Conservation (phyloP, 208 protist species). For the Trypanosoma lewisi region DNA sequence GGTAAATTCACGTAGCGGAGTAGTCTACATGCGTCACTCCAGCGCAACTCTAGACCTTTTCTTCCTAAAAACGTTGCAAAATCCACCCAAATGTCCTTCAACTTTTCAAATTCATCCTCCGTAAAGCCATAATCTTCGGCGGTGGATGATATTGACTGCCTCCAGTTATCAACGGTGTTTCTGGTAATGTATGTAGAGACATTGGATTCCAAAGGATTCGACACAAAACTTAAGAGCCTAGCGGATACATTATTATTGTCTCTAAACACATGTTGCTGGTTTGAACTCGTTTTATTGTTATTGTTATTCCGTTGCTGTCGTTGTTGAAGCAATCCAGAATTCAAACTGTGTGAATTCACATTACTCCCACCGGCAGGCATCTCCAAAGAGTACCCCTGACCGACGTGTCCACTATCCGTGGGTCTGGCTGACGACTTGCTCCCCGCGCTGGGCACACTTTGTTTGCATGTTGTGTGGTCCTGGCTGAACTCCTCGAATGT, state of each 20-base stretch:
- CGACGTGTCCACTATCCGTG: slow-evolving; percentile 4
- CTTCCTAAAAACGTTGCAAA: slow-evolving; percentile 33
- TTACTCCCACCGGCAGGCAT: neutral
- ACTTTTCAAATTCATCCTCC: slow-evolving; percentile 35
- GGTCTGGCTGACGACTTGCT: neutral
- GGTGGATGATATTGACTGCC: slow-evolving; percentile 17
- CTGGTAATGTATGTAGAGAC: neutral
- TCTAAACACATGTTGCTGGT: too few relatives aligned
- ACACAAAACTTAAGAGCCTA: neutral
- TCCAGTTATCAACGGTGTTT: slow-evolving; percentile 16
- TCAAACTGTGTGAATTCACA: neutral
- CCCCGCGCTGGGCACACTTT: slow-evolving; percentile 9
- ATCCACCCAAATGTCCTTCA: slow-evolving; percentile 36
- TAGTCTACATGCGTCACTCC: slow-evolving; percentile 52
- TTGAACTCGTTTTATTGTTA: too few relatives aligned
- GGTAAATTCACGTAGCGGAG: slow-evolving; percentile 66
- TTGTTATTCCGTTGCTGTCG: neutral
- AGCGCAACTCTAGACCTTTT: slow-evolving; percentile 31
- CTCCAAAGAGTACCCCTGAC: slow-evolving; percentile 54
- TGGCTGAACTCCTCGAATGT: slow-evolving; percentile 48
- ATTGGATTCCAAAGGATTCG: slow-evolving; percentile 6
- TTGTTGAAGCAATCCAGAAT: neutral
- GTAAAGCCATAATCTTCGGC: slow-evolving; percentile 40
- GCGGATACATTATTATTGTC: too few relatives aligned
- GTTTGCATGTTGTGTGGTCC: slow-evolving; percentile 37